Base-by-base conservation (phyloP, 495 filamentous ascomycete species). In the Trichodelitschia bisporula region DNA sequence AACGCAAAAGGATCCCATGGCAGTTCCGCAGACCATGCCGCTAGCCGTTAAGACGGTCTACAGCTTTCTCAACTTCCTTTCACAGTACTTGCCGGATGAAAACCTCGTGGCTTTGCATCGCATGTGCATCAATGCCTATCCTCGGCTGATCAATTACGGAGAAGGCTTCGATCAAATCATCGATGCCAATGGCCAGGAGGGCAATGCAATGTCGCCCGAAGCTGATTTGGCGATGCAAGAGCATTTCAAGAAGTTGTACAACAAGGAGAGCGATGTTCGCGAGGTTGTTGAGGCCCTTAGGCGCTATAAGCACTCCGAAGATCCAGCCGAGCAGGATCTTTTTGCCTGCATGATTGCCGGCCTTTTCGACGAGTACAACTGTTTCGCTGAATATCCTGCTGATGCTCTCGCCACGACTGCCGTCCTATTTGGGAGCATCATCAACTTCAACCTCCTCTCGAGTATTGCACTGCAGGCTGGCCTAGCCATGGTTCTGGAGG, bases 321-420 rank as follows among this genome's bases (percentile, higher is more conserved):
- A 86, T 31, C 66, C 78, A 2, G 54, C 65, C 10, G 79, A 91
- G 31, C 82, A 91, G 46, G 86, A 99, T 42, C 58, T 91, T 3
- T 99, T 95, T 46, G 77, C 83, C 9, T 92, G 84, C 50, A 95
- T 99, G 86, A 82, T 99, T 18, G 84, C 92, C 40, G 86, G 86
- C 0, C 59, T 99, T 5, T 92, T 95, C 40, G 86, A 99, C 40
- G 86, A 99, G 51, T 99, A 93, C 46, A 69, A 73, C 27, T 90
- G 89, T 47, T 99, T 90, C 45, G 62, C 71, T 25, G 77, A 83
- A 40, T 99, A 99, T 46, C 89, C 89, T 3, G 59, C 90, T 3
- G 83, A 86, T 39, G 86, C 86, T 19, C 54, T 99, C 32, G 83
- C 82, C 4, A 93, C 82, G 9, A 95, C 86, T 1, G 84, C 86